Percentiles rank a stretch among this genome's conserved stretches.
Conservation (phyloP, 768 basidiomycete species). For the Jaapia argillacea region DNA sequence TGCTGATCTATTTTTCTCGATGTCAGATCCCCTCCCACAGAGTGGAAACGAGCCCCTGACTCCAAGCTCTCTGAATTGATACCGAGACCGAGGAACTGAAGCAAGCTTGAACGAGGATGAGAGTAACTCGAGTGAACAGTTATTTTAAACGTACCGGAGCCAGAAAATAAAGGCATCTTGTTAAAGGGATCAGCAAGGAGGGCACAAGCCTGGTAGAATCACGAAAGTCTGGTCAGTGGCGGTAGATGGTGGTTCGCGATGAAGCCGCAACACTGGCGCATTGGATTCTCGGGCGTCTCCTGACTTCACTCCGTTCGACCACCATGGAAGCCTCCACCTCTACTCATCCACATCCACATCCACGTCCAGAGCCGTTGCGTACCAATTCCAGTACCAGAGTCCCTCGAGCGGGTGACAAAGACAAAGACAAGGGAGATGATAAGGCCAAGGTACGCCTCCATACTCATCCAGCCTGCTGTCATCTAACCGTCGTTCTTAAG, state of each 20-base stretch:
- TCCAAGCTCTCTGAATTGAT: background rate
- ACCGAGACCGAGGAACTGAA: conserved; percentile 5
- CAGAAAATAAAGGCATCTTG: conserved; percentile 3
- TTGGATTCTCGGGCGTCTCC: background rate
- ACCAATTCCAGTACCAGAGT: background rate
- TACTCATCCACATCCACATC: background rate
- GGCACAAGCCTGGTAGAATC: background rate
- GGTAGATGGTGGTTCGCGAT: background rate
- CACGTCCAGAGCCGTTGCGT: background rate
- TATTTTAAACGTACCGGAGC: background rate
- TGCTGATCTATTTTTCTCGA: conserved; percentile 1
- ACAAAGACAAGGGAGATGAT: background rate
- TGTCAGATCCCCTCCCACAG: background rate
- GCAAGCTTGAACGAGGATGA: conserved; percentile 2
- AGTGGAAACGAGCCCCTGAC: background rate
- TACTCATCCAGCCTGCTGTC: background rate
- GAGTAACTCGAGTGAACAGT: background rate
- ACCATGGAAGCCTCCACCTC: background rate
- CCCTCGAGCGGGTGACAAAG: background rate
- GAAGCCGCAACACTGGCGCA: background rate
- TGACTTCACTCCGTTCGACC: no score
- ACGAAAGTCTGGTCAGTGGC: no score
- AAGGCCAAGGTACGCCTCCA: background rate
- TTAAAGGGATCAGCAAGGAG: background rate
- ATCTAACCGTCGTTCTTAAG: background rate